Base-by-base conservation (phyloP, 371 early-diverging fungal genomes). In the Lichtheimia ornata region DNA sequence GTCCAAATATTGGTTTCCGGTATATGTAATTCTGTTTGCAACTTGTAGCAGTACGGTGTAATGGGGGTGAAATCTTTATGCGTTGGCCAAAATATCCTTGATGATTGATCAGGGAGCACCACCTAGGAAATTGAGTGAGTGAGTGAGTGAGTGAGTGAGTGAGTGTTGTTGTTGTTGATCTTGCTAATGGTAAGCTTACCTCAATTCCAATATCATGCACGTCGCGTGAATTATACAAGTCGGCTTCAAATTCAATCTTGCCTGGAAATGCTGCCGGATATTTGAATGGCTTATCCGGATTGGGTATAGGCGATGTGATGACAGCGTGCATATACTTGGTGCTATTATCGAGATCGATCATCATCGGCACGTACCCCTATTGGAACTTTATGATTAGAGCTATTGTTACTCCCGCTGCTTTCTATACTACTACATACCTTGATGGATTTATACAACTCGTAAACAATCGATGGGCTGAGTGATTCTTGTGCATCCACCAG, bases 61-160 rank as follows among this genome's bases (percentile, higher is more conserved):
- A 66, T 71, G 14, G 71, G 69, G 15, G 69, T 66, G 45, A 81
- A 83, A 45, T 74, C 65, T 40, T 63, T 52, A 5, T 74, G 58
- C 12, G 73, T 45, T 0, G 84, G 80, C 76, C 82, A 77, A 50
- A 74, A 79, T 5, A 70, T 53, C 15, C 56, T 59, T 1, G 69
- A 67, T 6, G 66, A 64, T 47, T 72, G 62, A 61, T 81, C 77
- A 1, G 81, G 80, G 22, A 71, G 56, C 3, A 68, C 64, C 30
- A 81, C 60, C 74, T 79, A 50, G 2, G 50, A 24, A 14, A 30
- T 11, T 42, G 0, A 55, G 35, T 54, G 47, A 15, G n/a, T 15
- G 4, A 14, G 30, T 11, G 27, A 14, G 24, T 42, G 0, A 55
- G 35, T 54, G 47, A 15, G n/a, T 15, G 4, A 30, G n/a, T 24